A percentile compares a stretch with the other conserved stretches of the same genome.
Evolutionary conservation across 805 yeast species (phyloP).

Genomic region (Schizosaccharomyces osmophilus): DNA sequence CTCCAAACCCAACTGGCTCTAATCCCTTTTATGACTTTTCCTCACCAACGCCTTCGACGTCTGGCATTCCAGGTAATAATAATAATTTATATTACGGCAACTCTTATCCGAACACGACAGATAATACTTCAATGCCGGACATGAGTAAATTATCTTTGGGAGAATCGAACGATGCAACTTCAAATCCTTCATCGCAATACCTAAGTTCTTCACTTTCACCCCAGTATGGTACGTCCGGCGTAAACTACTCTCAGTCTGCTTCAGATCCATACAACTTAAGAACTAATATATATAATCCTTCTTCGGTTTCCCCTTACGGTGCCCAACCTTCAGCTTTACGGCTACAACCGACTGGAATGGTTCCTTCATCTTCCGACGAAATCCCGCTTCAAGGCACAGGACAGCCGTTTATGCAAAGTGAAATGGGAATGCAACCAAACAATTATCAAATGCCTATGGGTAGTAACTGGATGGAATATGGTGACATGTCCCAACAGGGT

Average conservation of each 20-base stretch:
- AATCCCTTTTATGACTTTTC: not conserved
- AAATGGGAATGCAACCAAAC: not conserved
- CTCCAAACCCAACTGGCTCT: not conserved
- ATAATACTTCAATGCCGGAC: not conserved
- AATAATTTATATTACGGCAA: not conserved
- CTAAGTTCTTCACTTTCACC: not conserved
- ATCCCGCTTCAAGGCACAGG: too few relatives aligned
- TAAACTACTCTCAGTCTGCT: not conserved
- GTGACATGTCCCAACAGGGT: not conserved
- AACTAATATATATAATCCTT: not conserved
- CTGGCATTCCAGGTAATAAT: not conserved
- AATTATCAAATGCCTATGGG: not conserved
- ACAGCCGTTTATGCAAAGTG: not conserved
- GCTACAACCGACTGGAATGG: not conserved
- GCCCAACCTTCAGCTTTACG: not conserved
- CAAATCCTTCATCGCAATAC: not conserved
- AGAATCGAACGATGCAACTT: not conserved
- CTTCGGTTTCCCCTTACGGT: not conserved
- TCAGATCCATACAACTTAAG: not conserved
- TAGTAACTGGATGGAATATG: not conserved
- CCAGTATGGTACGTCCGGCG: not conserved
- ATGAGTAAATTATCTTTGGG: not conserved
- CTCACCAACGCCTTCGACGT: not conserved
- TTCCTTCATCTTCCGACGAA: not conserved
- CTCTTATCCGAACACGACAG: not conserved